Conservation (phyloP, 2,329 filamentous ascomycete genomes). For the Aspergillus thermomutatus region DNA sequence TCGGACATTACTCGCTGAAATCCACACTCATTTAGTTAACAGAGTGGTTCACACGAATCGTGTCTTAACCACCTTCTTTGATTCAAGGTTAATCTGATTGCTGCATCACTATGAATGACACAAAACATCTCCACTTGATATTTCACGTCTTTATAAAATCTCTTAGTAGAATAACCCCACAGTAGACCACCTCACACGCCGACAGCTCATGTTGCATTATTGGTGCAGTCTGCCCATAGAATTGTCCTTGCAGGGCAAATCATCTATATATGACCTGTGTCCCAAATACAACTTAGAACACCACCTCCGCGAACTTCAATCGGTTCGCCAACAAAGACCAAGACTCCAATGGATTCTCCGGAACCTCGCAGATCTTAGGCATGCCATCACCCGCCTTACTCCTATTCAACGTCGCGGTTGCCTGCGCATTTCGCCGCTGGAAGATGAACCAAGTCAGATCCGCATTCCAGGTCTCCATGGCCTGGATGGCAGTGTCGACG, state of each 20-base stretch:
- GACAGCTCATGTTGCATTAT: not conserved
- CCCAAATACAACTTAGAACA: constrained; percentile 15
- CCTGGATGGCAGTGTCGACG: constrained; percentile 30
- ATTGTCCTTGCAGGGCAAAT: not conserved
- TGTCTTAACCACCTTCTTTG: not conserved
- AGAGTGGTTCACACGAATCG: not conserved
- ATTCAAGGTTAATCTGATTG: not conserved
- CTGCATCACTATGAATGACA: not conserved
- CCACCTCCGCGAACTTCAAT: constrained; percentile 31
- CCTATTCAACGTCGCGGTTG: constrained; percentile 15
- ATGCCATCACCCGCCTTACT: constrained; percentile 28
- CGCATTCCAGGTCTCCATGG: constrained; percentile 42
- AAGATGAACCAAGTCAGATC: constrained; percentile 44
- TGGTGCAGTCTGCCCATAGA: not conserved
- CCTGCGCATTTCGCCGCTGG: constrained; percentile 14
- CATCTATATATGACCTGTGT: not conserved
- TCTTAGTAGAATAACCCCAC: not conserved
- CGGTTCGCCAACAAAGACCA: constrained; percentile 27
- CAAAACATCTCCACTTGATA: not conserved
- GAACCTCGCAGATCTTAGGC: constrained; percentile 7
- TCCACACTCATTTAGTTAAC: not conserved
- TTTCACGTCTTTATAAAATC: not conserved
- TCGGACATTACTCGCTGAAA: not conserved
- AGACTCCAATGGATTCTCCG: constrained; percentile 5
- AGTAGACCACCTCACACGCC: not conserved